Evolutionary conservation across 2,329 filamentous ascomycete genomes (phyloP).

Genomic region (Fusarium sp.): DNA sequence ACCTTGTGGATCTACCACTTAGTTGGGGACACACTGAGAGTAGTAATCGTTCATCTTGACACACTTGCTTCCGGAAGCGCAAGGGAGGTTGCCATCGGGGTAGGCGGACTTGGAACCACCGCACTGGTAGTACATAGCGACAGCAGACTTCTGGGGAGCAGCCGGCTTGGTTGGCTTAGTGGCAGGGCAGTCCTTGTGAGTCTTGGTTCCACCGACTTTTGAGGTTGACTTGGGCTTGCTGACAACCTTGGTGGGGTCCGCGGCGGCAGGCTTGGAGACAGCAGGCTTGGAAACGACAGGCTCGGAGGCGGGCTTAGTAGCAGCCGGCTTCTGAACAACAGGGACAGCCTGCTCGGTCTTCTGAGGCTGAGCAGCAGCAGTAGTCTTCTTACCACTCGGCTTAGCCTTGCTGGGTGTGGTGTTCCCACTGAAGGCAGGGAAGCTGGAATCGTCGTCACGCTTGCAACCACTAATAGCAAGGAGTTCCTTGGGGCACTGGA

Average conservation of each 20-base stretch:
- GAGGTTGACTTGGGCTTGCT: slow-evolving; percentile 16
- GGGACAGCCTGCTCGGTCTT: slow-evolving; percentile 23
- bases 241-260: slow-evolving; percentile 8
- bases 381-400: slow-evolving; percentile 5
- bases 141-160: slow-evolving; percentile 20
- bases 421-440: slow-evolving; percentile 41
- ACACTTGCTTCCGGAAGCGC: slow-evolving; percentile 41
- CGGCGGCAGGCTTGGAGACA: slow-evolving; percentile 14
- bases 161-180: slow-evolving; percentile 28
- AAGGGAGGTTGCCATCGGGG: slow-evolving; percentile 39
- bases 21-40: slow-evolving; percentile 44
- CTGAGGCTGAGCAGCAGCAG: slow-evolving; percentile 12
- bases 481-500: slow-evolving; percentile 65
- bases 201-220: slow-evolving; percentile 32
- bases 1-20: slow-evolving; percentile 21
- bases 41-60: slow-evolving; percentile 44
- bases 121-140: slow-evolving; percentile 37
- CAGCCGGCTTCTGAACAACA: slow-evolving; percentile 22
- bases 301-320: slow-evolving; percentile 11
- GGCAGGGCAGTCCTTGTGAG: slow-evolving; percentile 25
- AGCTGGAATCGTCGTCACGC: slow-evolving; percentile 48
- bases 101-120: slow-evolving; percentile 39
- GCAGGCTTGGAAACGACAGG: neutral
- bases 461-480: slow-evolving; percentile 55
- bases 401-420: slow-evolving; percentile 25